Evolutionary conservation across 2,329 filamentous ascomycete genomes (phyloP), one percentile per base, ranked within the genome.

Genomic region (Blastomyces gilchristii): DNA sequence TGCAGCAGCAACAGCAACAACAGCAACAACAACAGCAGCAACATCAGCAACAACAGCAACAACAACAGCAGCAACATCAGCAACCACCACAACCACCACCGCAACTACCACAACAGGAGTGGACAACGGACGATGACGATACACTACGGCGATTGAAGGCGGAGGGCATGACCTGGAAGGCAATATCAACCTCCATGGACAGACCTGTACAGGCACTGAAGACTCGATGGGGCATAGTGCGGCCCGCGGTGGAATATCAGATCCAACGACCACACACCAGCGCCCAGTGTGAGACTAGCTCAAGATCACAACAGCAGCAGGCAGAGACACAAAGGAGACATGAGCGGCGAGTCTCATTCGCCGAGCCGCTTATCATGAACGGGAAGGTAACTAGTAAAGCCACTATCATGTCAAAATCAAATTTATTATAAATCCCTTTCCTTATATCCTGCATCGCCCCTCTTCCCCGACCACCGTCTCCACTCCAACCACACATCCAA

Each of bases 151-250:
- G 67, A 39, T 60, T 73, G 54, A 70, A 68, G 45, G 41, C 54
- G 18, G 65, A 65, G 31, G 63, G 67, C 43, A 61, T 63, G 8
- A 54, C 68, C 22, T 72, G 71, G 71, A 68, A 66, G 54, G 58
- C 49, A 8, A 71, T 72, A 25, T 67, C 69, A 50, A 59, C 59
- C 6, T 63, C 66, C 16, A 66, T 72, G 65, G 67, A 65, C 8
- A 68, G 66, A 50, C 68, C 69, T 4, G 62, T 69, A n/a, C 62
- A 64, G n/a, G 67, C 69, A 11, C 61, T 71, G 25, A 70, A 70
- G 62, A 59, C 64, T 52, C 70, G 68, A 9, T 73, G 69, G 69
- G 49, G 58, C 7, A 45, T 63, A 6, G 63, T 67, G 57, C 53
- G 53, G 37, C 66, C 66, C 6, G 22, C 39, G 8, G 57, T 58